Evolutionary conservation across 2,329 filamentous ascomycete genomes (phyloP), one percentile per base, ranked within the genome.

Genomic region (Amesomyces nigricolor): DNA sequence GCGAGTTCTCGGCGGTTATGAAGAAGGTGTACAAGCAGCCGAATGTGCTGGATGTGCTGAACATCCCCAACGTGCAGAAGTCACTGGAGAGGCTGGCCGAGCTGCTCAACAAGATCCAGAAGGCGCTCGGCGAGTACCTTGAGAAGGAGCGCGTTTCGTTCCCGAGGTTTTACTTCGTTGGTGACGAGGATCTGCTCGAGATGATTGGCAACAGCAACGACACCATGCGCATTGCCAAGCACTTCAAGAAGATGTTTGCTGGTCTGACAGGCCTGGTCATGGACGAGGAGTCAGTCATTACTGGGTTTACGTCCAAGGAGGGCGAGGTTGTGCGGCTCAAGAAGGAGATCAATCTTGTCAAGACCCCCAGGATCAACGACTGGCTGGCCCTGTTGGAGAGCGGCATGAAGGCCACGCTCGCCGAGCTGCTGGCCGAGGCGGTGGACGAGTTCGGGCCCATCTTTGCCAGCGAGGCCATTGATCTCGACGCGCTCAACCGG

Each of bases 241-340:
- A 99, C 75, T 91, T 99, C 77, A 92, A 95, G 71, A 99, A 99
- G 78, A 99, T 99, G 94, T 99, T 99, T 77, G 94, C 95, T 61
- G 94, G 94, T 59, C 79, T 99, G 47, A 92, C 87, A 4, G 94
- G 94, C 3, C 80, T 99, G 37, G 78, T 91, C 42, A 92, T 96
- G 77, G 90, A 95, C 62, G 91, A 97, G 53, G 89, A 96, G 64
- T 83, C 85, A 26, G 84, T 89, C 59, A 97, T 99, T 61, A 86
- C 87, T 26, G 92, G 91, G 6, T 92, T 97, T 65, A 94, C 88
- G 2, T 99, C 94, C 0, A 96, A 96, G 68, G 95, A 99, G 72
- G 91, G 87, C 51, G 94, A 99, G 72, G 80, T 86, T 59, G 90
- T 99, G 48, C 80, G 80, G 59, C 76, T 99, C 57, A 95, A 91